Evolutionary conservation across 768 basidiomycete species (phyloP), one percentile per base, ranked within the genome.

Genomic region (Lanmaoa pseudosensibilis): DNA sequence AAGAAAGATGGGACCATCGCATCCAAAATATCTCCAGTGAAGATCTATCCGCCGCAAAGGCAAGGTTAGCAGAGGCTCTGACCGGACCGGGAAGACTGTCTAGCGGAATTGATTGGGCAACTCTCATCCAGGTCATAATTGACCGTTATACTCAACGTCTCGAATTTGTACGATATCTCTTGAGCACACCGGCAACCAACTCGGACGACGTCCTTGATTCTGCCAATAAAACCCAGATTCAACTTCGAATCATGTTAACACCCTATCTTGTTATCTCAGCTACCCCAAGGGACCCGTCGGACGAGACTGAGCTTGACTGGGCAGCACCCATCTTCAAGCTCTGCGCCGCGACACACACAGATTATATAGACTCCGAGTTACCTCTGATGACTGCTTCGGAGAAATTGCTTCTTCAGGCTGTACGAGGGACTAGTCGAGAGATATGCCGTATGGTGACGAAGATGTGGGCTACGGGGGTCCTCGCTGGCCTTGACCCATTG

Each of bases 401-500:
- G 56, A 41, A 11, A 2, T 27, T 71, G 21, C 62, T 76, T 12
- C 56, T 71, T 3, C 54, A 46, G 39, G 67, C 51, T 12, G 19
- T 75, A 7, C 63, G 65, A 11, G 76, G 67, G 0, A 78, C 77
- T 0, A 73, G 52, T 7, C 69, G 68, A 32, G 79, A 83, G 59
- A 78, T 80, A 19, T 82, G 80, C 54, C 71, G 78, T 0, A 73
- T 77, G 1, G 57, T 77, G 25, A 78, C 78, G 4, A 69, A 65
- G 33, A 73, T 83, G 60, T 83, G 80, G 81, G 77, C 78, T 3
- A 62, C 73, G 23, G 81, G 78, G 5, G 63, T 65, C 2, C 36
- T 46, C 5, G 50, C 46, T 2, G 67, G 67, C 0, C 21, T 68
- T 12, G 67, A 68, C 38, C 25, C 10, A 6, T 16, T 44, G n/a